Percentiles rank a stretch among this genome's conserved stretches.
These are phyloP conservation scores for Monosporascus sp. DNA, from an alignment of 2,329 filamentous ascomycete genomes.

Conservation along the genomic window DNA sequence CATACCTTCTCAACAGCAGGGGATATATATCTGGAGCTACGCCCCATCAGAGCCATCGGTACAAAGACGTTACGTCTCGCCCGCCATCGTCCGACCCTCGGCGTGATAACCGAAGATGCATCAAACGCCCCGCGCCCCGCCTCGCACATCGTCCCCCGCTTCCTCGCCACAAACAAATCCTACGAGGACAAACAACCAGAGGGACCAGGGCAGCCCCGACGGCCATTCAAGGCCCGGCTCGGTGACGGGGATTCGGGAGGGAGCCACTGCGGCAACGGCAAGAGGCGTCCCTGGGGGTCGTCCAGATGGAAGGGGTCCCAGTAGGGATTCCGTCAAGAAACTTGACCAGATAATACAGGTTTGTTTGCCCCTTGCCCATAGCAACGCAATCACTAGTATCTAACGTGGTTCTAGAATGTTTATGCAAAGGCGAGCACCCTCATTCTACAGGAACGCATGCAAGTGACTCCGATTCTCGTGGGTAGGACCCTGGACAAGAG, in stretches of 20 bases:
- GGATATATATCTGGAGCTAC: background rate
- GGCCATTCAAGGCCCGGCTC: slow-evolving; percentile 40
- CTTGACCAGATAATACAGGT: slow-evolving; percentile 94
- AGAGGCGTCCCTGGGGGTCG: slow-evolving; percentile 41
- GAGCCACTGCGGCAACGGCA: slow-evolving; percentile 29
- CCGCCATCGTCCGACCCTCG: slow-evolving; percentile 1
- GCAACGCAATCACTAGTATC: slow-evolving; percentile 3
- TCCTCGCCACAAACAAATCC: slow-evolving; percentile 68
- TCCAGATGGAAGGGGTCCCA: slow-evolving; percentile 40
- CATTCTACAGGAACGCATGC: slow-evolving; percentile 75
- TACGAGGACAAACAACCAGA: slow-evolving; percentile 66
- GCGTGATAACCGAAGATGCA: slow-evolving; percentile 59
- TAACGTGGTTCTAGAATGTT: slow-evolving; percentile 62
- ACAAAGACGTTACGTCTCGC: background rate
- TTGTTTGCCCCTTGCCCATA: slow-evolving; percentile 18
- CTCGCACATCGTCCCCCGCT: slow-evolving; percentile 67
- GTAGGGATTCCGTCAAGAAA: slow-evolving; percentile 67
- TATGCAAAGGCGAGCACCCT: slow-evolving; percentile 82
- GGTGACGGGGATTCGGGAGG: slow-evolving; percentile 35
- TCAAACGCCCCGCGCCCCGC: slow-evolving; percentile 76
- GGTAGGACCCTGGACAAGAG: slow-evolving; percentile 24
- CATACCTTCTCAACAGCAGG: background rate
- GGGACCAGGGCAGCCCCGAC: slow-evolving; percentile 49
- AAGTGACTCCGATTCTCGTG: slow-evolving; percentile 39
- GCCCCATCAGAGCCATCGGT: background rate